A percentile compares a stretch with the other conserved stretches of the same genome.
These are phyloP conservation scores for Oenanthe javanica DNA, from an alignment of 140 eudicot genomes.

Conservation along the genomic window DNA sequence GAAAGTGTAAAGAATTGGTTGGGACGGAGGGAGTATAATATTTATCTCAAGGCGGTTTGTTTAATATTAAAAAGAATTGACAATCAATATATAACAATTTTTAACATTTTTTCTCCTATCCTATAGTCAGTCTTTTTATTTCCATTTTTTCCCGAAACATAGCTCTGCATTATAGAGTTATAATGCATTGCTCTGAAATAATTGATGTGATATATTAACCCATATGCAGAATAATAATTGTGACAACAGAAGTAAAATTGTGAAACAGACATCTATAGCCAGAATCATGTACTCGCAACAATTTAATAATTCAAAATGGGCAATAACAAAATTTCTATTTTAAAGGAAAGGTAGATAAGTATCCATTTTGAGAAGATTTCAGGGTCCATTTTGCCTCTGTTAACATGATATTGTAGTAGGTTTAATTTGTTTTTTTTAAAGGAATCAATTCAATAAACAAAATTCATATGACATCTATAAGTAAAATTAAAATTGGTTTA, in stretches of 20 bases:
- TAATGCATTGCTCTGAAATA: background rate
- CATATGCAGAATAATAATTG: background rate
- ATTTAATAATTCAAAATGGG: too few species aligned
- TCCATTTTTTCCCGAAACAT: too few species aligned
- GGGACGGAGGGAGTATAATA: too few species aligned
- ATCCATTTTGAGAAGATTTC: background rate
- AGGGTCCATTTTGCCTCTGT: background rate
- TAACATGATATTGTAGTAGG: background rate
- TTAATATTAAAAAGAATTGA: too few species aligned
- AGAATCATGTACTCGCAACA: background rate
- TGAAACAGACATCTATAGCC: background rate
- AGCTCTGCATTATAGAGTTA: background rate
- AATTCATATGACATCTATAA: too few species aligned
- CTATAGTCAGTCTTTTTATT: too few species aligned
- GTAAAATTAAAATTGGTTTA: too few species aligned
- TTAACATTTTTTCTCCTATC: too few species aligned
- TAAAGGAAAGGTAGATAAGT: background rate
- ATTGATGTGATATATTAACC: background rate
- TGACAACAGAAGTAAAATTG: background rate
- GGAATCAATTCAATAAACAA: too few species aligned
- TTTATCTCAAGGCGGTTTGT: too few species aligned
- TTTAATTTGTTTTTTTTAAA: background rate
- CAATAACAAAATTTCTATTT: background rate
- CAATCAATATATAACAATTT: too few species aligned
- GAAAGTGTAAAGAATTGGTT: too few species aligned